Evolutionary conservation across 805 yeast genomes (phyloP).

Genomic region (Pichia membranifaciens): DNA sequence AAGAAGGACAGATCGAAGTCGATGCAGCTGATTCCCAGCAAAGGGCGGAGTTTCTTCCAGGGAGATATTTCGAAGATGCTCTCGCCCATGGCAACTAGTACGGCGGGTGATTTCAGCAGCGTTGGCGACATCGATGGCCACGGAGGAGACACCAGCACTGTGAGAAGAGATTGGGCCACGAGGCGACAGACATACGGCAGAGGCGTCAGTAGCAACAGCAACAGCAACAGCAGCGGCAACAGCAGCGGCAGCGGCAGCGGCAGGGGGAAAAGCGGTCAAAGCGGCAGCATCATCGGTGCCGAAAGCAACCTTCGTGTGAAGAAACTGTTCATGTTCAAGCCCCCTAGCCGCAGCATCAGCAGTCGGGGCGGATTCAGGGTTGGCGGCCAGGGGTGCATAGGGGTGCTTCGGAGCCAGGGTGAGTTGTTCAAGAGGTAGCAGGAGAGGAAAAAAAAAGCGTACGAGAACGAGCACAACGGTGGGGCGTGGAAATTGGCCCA

Average conservation of each 20-base stretch:
- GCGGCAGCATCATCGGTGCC: not conserved
- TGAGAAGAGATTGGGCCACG: too few species aligned
- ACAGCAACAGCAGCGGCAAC: not conserved
- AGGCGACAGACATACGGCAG: too few species aligned
- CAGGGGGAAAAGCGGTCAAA: too few species aligned
- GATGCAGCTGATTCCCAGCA: not conserved
- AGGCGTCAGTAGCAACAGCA: not conserved
- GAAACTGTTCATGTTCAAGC: constrained; percentile 2
- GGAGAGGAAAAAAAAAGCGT: not conserved
- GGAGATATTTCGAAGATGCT: not conserved
- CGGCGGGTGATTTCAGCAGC: not conserved
- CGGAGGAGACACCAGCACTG: not conserved
- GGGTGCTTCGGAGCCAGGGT: not conserved
- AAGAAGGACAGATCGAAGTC: constrained; percentile 1
- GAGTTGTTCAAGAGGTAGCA: not conserved
- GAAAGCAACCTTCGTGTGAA: not conserved
- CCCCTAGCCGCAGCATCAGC: not conserved
- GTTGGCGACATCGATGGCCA: not conserved
- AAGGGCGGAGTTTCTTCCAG: too few species aligned
- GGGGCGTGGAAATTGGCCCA: too few species aligned
- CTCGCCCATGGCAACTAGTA: not conserved
- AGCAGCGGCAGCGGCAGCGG: too few species aligned
- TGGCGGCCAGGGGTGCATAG: not conserved
- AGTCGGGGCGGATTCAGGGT: not conserved
- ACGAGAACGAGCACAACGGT: too few species aligned